phyloP scores from a whole-genome alignment of 139 green algal species.

The Zygnema circumcarinatum region DNA sequence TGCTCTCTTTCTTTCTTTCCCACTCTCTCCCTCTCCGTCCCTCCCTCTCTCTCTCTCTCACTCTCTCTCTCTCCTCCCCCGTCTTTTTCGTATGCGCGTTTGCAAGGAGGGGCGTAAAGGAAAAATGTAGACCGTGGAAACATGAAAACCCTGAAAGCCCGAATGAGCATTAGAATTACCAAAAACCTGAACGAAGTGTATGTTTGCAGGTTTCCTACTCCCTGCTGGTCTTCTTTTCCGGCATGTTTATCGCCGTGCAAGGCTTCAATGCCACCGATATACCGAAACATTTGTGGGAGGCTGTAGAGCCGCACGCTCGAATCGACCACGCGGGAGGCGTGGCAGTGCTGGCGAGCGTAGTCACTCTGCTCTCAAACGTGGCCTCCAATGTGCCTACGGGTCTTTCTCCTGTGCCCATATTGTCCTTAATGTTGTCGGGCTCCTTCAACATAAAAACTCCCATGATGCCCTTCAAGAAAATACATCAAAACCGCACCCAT shows the following conservation, averaged over 20 bases:
- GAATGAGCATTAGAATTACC: neutral
- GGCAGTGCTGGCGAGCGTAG: conserved; percentile 1
- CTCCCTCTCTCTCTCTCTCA: too few relatives aligned
- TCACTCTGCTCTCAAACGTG: conserved; percentile 26
- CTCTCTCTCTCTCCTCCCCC: too few relatives aligned
- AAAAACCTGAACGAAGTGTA: too few relatives aligned
- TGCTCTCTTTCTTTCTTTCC: too few relatives aligned
- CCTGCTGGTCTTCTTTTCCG: conserved; percentile 30
- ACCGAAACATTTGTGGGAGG: neutral
- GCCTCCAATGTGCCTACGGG: conserved; percentile 33
- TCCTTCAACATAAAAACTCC: neutral
- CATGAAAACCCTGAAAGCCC: neutral
- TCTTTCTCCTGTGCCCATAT: too few relatives aligned
- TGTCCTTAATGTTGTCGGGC: neutral
- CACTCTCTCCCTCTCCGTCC: too few relatives aligned
- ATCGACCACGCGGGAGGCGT: neutral
- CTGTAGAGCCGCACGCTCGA: conserved; percentile 14
- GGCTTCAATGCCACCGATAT: conserved; percentile 26
- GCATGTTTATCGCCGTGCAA: conserved; percentile 25
- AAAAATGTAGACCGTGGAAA: neutral
- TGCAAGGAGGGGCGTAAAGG: neutral
- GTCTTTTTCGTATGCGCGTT: neutral
- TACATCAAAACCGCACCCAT: neutral
- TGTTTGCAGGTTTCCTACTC: conserved; percentile 24
- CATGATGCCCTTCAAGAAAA: neutral